Evolutionary conservation across 441 rosid genomes (phyloP), one percentile per base, ranked within the genome.

Genomic region (Populus hybrid): DNA sequence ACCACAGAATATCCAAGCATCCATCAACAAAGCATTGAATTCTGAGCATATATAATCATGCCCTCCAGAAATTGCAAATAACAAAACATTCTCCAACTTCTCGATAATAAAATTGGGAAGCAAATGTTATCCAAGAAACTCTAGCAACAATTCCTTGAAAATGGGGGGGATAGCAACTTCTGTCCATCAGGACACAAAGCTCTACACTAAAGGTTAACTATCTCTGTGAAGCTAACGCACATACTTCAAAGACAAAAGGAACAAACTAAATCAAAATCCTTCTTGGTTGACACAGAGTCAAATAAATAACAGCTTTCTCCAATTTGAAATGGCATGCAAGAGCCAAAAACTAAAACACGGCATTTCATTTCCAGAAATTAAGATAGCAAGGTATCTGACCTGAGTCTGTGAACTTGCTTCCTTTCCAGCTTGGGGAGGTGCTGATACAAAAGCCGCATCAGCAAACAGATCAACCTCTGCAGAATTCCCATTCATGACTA

Each of bases 361-460:
- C n/a, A 65, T 46, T 14, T 67, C 38, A 42, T 16, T 54, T 65
- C 78, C 8, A 12, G 12, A 75, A 73, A 70, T 36, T 11, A 24
- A 50, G 21, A 82, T 46, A 75, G 67, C 71, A 80, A 68, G 74
- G 70, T 36, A 75, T 74, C 82, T 77, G n/a, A 92, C 98, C 93
- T 87, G 88, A 78, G 87, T 70, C 79, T 83, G 84, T 70, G 90
- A 80, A 85, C 84, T 87, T 82, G 83, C 77, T 69, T 54, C 90
- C 57, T 84, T 72, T 83, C 87, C 89, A 69, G 23, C 79, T 80
- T 86, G 86, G 61, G 92, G 79, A 23, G 92, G 75, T 76, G 99
- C 98, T 42, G 98, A 96, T 72, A 96, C 94, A 86, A 94, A 96
- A 80, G 83, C 74, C 82, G 98, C 98, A 90, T 94, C 94, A 76